Conservation (phyloP, 129 eudicot genomes). For the Artemisia tridentata region DNA sequence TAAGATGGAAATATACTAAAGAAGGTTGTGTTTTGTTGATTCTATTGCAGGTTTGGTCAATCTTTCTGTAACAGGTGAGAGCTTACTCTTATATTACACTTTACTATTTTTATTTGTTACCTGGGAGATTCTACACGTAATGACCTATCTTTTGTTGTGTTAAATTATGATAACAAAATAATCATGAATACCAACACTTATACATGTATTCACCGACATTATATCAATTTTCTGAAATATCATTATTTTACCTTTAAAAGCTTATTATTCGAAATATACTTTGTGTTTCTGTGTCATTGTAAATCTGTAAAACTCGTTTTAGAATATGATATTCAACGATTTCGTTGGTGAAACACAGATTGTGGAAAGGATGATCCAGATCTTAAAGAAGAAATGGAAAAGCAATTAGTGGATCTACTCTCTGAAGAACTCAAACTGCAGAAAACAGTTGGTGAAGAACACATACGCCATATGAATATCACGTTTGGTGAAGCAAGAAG, state of each 20-base stretch:
- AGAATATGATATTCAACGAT: not conserved
- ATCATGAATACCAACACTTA: too few relatives aligned
- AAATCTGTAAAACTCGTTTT: not conserved
- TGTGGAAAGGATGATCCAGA: constrained; percentile 85
- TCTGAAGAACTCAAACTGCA: constrained; percentile 73
- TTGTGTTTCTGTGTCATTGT: not conserved
- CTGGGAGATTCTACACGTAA: not conserved
- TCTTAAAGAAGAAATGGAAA: constrained; percentile 85
- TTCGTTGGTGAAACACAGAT: constrained; percentile 35
- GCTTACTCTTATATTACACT: constrained; percentile 10
- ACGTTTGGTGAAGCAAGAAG: constrained; percentile 81
- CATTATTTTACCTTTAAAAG: not conserved
- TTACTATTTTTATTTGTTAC: not conserved
- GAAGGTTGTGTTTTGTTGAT: constrained; percentile 6
- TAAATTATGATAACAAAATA: too few relatives aligned
- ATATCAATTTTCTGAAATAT: not conserved
- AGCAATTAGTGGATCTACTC: constrained; percentile 72
- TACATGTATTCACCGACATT: not conserved
- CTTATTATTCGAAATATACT: not conserved
- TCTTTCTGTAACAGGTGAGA: constrained; percentile 75
- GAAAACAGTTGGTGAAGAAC: constrained; percentile 61
- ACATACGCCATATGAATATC: constrained; percentile 62
- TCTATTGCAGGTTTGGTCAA: constrained; percentile 73
- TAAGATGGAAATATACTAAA: constrained; percentile 19
- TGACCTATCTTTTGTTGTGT: too few relatives aligned